Evolutionary conservation across 495 filamentous ascomycete species (phyloP).

Genomic region (Trichocladium uniseriatum): DNA sequence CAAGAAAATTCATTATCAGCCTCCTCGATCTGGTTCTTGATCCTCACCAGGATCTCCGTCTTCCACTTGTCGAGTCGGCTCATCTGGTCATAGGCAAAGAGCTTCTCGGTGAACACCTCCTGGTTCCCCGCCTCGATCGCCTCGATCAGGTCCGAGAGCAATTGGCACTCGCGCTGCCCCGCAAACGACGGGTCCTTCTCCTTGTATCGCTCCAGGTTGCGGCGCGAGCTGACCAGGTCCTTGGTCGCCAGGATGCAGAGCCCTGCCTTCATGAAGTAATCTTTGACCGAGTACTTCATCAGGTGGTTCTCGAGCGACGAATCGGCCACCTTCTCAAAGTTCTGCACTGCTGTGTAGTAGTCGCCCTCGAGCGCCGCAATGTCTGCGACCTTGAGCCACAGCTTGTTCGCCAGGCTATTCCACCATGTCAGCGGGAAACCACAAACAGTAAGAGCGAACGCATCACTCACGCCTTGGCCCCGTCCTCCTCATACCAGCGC

Average conservation of each 20-base stretch:
- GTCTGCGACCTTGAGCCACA: conserved; percentile 81
- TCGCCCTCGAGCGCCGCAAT: conserved; percentile 68
- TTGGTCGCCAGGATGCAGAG: conserved; percentile 70
- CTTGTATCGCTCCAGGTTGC: conserved; percentile 69
- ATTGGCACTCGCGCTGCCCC: conserved; percentile 65
- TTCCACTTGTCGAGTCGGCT: conserved; percentile 94
- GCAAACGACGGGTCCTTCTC: conserved; percentile 73
- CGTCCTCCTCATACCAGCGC: conserved; percentile 77
- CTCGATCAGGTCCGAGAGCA: conserved; percentile 63
- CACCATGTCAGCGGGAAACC: no score
- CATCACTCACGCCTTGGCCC: conserved; percentile 65
- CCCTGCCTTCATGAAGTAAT: conserved; percentile 85
- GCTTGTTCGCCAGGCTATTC: conserved; percentile 85
- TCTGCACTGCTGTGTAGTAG: conserved; percentile 69
- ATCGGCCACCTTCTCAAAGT: conserved; percentile 72
- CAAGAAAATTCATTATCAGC: conserved; percentile 52
- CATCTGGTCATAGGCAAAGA: conserved; percentile 80
- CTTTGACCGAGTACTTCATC: conserved; percentile 87
- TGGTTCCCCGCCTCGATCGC: conserved; percentile 64
- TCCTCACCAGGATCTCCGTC: conserved; percentile 69
- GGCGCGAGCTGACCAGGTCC: conserved; percentile 64
- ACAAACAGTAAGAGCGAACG: no score
- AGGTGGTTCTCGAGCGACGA: conserved; percentile 64
- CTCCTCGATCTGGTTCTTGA: conserved; percentile 75
- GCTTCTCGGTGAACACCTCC: conserved; percentile 73